Evolutionary conservation across 202 grass and related monocot species (phyloP), one percentile per base, ranked within the genome.

Genomic region (Alloteropsis angusta): DNA sequence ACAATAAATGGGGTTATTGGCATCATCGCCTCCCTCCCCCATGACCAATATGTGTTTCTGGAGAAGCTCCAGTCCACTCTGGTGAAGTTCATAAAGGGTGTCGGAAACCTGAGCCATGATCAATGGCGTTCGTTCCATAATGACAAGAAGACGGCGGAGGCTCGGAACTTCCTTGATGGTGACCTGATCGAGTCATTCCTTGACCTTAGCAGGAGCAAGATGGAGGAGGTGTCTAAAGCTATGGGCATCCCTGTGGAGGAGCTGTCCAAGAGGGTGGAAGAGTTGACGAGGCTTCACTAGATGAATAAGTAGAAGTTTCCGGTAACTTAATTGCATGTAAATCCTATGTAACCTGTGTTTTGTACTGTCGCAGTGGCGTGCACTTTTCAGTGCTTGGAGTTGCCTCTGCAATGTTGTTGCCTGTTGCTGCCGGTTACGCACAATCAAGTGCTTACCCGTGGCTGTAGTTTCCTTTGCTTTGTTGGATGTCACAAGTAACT

Each of bases 1-100:
- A 99, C 96, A 19, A 86, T 99, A 16, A 99, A 99, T 23, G 96
- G 96, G 45, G 92, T 99, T n/a, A 93, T 99, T 30, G 96, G 96
- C 7, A 84, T 99, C 9, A 85, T 99, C 7, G 96, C 96, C 0
- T 99, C 96, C 9, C 86, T 99, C n/a, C 96, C 96, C 9, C 92
- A 99, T 18, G 92, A 99, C 44, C 92, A 99, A 57, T 99, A 91
- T 14, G 56, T 87, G 42, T 99, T 99, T 64, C 72, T 99, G 15
- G 92, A 99, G 88, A 99, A 91, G 63, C 89, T 99, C 26, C 96
- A 99, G 65, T 70, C 87, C 3, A 87, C 78, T 37, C 86, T 99
- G 2, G 90, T 95, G 17, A 99, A 93, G 86, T 89, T 93, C 65
- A 96, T 99, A 78, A 99, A 96, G 87, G 96, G 96, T 3, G 96